Percentiles rank a stretch among this genome's conserved stretches.
These are phyloP conservation scores for Lithospermum erythrorhizon DNA, from an alignment of 257 asterid species.

Conservation along the genomic window DNA sequence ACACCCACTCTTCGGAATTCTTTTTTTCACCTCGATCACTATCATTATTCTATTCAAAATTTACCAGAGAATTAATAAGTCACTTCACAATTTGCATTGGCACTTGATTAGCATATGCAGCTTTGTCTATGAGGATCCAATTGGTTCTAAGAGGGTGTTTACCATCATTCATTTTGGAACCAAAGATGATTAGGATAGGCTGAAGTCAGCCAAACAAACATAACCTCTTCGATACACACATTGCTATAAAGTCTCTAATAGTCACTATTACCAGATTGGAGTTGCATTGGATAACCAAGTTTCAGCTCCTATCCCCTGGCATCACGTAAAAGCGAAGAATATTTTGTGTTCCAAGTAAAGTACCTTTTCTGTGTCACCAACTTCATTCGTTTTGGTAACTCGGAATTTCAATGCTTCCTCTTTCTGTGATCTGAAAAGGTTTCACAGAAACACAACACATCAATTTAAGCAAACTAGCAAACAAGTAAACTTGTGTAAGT, in stretches of 20 bases:
- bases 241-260: background rate
- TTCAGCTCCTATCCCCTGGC: background rate
- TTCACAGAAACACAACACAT: background rate
- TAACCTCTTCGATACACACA: background rate
- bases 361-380: constrained; percentile 80
- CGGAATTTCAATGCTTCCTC: constrained; percentile 88
- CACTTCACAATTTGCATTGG: too few species aligned
- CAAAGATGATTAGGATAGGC: background rate
- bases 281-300: background rate
- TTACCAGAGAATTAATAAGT: too few species aligned
- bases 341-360: background rate
- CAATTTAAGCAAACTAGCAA: constrained; percentile 1
- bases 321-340: background rate
- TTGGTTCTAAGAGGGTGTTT: too few species aligned
- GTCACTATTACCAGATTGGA: background rate
- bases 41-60: too few species aligned
- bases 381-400: constrained; percentile 63
- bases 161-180: background rate
- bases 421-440: constrained; percentile 61
- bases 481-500: background rate
- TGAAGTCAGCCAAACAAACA: background rate
- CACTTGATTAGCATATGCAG: too few species aligned
- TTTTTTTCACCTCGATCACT: too few species aligned
- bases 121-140: too few species aligned
- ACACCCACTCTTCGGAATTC: too few species aligned